Conservation (phyloP, 1,284 basidiomycete species). For the Apiotrichum sp. region DNA sequence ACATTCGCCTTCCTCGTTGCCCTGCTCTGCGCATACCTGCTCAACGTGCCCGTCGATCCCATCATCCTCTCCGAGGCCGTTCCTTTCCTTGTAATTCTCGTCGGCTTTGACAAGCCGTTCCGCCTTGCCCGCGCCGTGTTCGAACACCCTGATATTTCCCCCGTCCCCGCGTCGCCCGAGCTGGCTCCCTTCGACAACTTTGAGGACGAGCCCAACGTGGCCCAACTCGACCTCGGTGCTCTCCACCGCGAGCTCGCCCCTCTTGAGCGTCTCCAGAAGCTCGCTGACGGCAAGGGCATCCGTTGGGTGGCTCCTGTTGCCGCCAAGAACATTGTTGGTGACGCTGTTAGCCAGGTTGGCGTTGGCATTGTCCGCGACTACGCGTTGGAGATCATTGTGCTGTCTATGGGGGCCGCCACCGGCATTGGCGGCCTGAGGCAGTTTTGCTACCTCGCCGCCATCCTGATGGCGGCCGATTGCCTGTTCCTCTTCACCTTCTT, state of each 20-base stretch:
- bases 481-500: slow-evolving; percentile 86
- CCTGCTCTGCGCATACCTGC: slow-evolving; percentile 73
- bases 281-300: slow-evolving; percentile 47
- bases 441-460: slow-evolving; percentile 80
- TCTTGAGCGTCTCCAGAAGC: slow-evolving; percentile 42
- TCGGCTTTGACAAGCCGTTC: slow-evolving; percentile 97
- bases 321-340: slow-evolving; percentile 74
- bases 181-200: slow-evolving; percentile 21
- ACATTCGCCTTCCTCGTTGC: slow-evolving; percentile 82
- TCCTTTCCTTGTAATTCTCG: slow-evolving; percentile 94
- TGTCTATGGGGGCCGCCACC: slow-evolving; percentile 78
- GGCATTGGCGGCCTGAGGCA: slow-evolving; percentile 86
- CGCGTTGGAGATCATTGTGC: slow-evolving; percentile 81
- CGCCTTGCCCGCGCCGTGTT: slow-evolving; percentile 86
- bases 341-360: slow-evolving; percentile 73
- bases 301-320: slow-evolving; percentile 56
- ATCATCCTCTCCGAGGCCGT: slow-evolving; percentile 90
- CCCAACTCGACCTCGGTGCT: slow-evolving; percentile 38
- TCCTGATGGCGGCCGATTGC: slow-evolving; percentile 81
- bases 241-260: slow-evolving; percentile 45
- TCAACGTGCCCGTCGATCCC: slow-evolving; percentile 80
- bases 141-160: slow-evolving; percentile 66
- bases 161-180: slow-evolving; percentile 49
- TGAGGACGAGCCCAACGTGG: slow-evolving; percentile 22
- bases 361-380: slow-evolving; percentile 86